Evolutionary conservation across 305 asterid species (phyloP).

Genomic region (Fraxinus latifolia): DNA sequence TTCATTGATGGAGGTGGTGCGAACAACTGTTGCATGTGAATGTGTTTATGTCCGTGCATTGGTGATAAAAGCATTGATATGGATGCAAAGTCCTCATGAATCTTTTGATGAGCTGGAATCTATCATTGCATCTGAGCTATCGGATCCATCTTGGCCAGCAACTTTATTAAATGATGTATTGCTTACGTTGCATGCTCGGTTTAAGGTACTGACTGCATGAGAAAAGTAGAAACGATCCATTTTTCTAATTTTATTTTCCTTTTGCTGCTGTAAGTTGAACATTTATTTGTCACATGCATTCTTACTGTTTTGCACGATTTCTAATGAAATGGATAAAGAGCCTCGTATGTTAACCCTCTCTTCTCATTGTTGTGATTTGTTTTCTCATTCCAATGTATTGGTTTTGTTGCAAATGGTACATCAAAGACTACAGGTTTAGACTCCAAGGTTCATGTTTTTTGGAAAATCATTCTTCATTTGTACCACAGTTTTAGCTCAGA

Average conservation of each 20-base stretch:
- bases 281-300: neutral
- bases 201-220: slow-evolving; percentile 60
- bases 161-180: slow-evolving; percentile 79
- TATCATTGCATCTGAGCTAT: slow-evolving; percentile 92
- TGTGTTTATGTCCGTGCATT: slow-evolving; percentile 97
- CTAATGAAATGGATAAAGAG: neutral
- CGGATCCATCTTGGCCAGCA: slow-evolving; percentile 97
- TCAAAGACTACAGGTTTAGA: too few species aligned
- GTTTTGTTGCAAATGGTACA: neutral
- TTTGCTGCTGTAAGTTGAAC: slow-evolving; percentile 1
- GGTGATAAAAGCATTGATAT: slow-evolving; percentile 94
- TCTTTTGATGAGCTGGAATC: slow-evolving; percentile 93
- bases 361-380: neutral
- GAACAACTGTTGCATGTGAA: slow-evolving; percentile 98
- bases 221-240: slow-evolving; percentile 3
- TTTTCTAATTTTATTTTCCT: neutral
- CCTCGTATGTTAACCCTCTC: neutral
- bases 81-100: slow-evolving; percentile 99
- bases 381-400: neutral
- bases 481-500: neutral
- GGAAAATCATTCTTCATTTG: too few species aligned
- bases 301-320: neutral
- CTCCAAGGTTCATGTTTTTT: too few species aligned
- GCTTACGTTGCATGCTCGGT: slow-evolving; percentile 96
- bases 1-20: slow-evolving; percentile 95